Evolutionary conservation across 2,329 filamentous ascomycete genomes (phyloP), one percentile per base, ranked within the genome.

Genomic region (Westerdykella ornata): DNA sequence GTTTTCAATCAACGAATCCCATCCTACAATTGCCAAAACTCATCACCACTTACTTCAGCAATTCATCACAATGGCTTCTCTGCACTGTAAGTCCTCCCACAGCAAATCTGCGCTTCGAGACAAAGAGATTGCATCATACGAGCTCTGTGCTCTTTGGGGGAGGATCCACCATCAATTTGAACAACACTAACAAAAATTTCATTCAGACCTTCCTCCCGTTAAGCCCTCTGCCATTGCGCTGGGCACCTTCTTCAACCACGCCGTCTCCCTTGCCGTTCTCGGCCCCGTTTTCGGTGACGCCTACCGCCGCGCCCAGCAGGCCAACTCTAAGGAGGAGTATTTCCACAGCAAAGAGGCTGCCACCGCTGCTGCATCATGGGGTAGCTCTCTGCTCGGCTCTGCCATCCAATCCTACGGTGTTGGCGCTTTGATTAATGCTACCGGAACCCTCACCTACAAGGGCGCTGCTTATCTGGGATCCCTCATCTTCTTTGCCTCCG

Each of bases 191-290:
- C 45, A 22, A 19, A 15, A 30, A 19, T 39, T 20, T 37, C 44
- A 36, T 15, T 4, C 51, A 82, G 78, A 85, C 67, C 77, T 86
- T 42, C 82, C 82, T 55, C 75, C 89, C 56, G 92, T 98, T 65
- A 97, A 96, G 84, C 92, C 92, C 58, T 96, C 89, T 65, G 90
- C 92, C 62, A 95, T 98, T 65, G 92, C 90, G 63, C 81, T 97
- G 63, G 92, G 92, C 72, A 92, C 89, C 49, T 73, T 88, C 69
- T 98, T 96, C 82, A 96, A 85, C 78, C 90, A 98, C 73, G 82
- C 83, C 60, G 77, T 88, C 60, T 92, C 92, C 63, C 82, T 87
- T 51, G 89, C 86, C 49, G 81, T 97, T 58, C 80, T 97, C 49
- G 78, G 81, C 45, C 90, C 90, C 49, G 73, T 97, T 70, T 95